These are phyloP conservation scores for Crithidia fasciculata DNA, from an alignment of 208 protist genomes.

Conservation along the genomic window DNA sequence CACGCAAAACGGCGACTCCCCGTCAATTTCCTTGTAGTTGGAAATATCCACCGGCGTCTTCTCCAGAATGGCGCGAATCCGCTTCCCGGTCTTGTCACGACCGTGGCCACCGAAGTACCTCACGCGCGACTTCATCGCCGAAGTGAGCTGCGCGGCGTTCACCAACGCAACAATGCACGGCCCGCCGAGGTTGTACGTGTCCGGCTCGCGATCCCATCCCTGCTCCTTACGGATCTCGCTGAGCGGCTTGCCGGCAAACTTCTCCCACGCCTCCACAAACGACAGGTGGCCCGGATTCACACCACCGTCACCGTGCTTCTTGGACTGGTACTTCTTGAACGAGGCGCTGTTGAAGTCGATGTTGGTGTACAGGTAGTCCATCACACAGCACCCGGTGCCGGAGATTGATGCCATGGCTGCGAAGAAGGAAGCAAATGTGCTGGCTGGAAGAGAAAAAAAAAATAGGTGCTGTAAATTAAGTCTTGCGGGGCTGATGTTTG, in stretches of 20 bases:
- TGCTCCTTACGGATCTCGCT: constrained; percentile 31
- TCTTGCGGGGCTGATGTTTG: background rate
- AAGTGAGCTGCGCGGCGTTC: constrained; percentile 28
- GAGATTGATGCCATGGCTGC: constrained; percentile 39
- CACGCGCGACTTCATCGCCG: constrained; percentile 7
- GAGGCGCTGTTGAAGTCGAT: constrained; percentile 35
- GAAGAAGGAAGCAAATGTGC: background rate
- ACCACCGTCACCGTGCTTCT: constrained; percentile 20
- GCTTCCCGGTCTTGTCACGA: constrained; percentile 11
- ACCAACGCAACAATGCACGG: constrained; percentile 33
- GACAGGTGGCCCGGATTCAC: constrained; percentile 27
- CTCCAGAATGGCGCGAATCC: constrained; percentile 21
- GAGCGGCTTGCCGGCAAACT: constrained; percentile 29
- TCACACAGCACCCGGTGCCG: constrained; percentile 24
- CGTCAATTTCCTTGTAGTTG: constrained; percentile 5
- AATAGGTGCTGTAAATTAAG: background rate
- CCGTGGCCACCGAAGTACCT: constrained; percentile 27
- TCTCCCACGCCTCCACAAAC: constrained; percentile 34
- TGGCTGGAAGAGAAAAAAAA: background rate
- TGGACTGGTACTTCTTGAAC: constrained; percentile 37
- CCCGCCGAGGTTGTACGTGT: constrained; percentile 30
- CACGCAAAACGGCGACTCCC: constrained; percentile 18
- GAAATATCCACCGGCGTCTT: constrained; percentile 30
- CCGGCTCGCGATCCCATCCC: constrained; percentile 20
- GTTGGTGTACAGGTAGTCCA: constrained; percentile 42